A percentile compares a stretch with the other conserved stretches of the same genome.
Evolutionary conservation across 352 stramenopile species (phyloP).

Genomic region (Nannochloropsis limnetica): DNA sequence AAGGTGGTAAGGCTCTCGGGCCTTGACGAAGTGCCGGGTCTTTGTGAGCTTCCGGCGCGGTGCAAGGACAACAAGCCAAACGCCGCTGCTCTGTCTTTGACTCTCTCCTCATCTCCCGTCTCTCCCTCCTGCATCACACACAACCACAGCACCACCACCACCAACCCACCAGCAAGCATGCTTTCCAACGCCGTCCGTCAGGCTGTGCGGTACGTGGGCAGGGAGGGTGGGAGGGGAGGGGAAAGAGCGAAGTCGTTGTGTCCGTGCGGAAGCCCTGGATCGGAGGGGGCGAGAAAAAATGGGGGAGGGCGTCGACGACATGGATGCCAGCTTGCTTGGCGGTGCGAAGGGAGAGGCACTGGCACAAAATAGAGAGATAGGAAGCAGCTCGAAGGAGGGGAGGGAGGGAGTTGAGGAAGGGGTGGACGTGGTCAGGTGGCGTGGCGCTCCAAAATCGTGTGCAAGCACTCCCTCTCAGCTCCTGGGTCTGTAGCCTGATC

Average conservation of each 20-base stretch:
- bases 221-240: not conserved
- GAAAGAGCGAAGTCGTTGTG: not conserved
- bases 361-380: too few relatives aligned
- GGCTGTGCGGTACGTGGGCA: not conserved
- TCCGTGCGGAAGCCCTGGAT: not conserved
- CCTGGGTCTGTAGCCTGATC: too few relatives aligned
- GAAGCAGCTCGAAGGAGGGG: too few relatives aligned
- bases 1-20: not conserved
- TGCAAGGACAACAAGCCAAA: not conserved
- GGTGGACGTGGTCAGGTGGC: too few relatives aligned
- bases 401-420: too few relatives aligned
- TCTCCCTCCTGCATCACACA: not conserved
- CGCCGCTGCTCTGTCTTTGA: too few relatives aligned
- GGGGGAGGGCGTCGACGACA: not conserved
- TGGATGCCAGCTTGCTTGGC: too few relatives aligned
- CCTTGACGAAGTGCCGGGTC: not conserved
- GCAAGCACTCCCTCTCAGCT: too few relatives aligned
- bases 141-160: not conserved
- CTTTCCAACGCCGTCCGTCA: not conserved
- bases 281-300: not conserved
- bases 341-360: too few relatives aligned
- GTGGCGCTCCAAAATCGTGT: too few relatives aligned
- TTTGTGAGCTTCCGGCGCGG: not conserved
- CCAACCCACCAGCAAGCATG: not conserved
- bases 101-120: not conserved